phyloP scores from a whole-genome alignment of 2,329 filamentous ascomycete species.

The Fusarium tuaranense region DNA sequence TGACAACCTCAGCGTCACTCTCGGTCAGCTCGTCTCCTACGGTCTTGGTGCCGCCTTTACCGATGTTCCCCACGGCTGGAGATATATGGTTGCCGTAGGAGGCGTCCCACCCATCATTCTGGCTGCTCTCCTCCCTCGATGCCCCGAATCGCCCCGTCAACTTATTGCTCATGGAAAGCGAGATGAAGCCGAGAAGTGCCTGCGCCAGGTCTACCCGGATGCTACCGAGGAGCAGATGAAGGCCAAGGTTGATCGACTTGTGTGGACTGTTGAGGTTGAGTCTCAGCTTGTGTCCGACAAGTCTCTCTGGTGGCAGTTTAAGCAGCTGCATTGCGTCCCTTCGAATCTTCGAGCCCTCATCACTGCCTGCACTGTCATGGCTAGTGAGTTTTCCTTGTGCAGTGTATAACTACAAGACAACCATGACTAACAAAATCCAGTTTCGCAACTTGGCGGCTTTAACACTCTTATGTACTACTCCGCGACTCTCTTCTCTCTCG shows the following conservation, averaged over 20 bases:
- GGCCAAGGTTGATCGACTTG: conserved; percentile 57
- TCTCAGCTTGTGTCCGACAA: conserved; percentile 50
- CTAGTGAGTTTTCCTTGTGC: conserved; percentile 31
- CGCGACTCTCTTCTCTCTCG: conserved; percentile 59
- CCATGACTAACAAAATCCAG: background rate
- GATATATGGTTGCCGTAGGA: conserved; percentile 61
- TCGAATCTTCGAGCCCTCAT: conserved; percentile 58
- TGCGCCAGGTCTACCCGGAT: conserved; percentile 55
- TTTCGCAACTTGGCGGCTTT: conserved; percentile 62
- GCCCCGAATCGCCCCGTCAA: conserved; percentile 61
- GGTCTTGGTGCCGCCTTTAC: conserved; percentile 55
- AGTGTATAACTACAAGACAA: fast-evolving
- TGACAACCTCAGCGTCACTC: conserved; percentile 59
- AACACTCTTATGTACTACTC: conserved; percentile 65
- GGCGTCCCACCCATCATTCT: conserved; percentile 60
- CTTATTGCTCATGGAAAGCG: conserved; percentile 54
- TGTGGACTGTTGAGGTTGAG: conserved; percentile 33
- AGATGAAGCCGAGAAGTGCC: conserved; percentile 53
- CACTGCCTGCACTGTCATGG: conserved; percentile 61
- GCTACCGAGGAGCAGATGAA: conserved; percentile 55
- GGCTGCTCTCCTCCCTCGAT: conserved; percentile 54
- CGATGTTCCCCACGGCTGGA: conserved; percentile 57
- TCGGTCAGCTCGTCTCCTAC: conserved; percentile 55
- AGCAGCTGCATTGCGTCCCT: conserved; percentile 57
- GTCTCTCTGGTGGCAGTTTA: conserved; percentile 53